Evolutionary conservation across 495 filamentous ascomycete species (phyloP).

Genomic region (Hypoxylon rickii): DNA sequence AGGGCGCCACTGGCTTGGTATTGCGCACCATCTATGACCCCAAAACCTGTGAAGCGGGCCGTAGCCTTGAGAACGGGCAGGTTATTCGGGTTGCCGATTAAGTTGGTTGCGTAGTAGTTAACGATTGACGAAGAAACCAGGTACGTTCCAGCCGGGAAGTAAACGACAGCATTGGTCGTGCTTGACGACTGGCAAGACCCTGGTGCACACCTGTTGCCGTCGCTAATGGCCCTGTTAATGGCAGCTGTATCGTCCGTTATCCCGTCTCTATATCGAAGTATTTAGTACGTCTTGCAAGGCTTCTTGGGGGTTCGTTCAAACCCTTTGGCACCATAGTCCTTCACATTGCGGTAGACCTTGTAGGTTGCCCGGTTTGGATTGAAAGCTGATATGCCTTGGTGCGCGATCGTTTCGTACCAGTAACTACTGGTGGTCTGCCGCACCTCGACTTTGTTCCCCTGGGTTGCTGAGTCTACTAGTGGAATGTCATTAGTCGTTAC

Average conservation of each 20-base stretch:
- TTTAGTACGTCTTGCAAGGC: conserved; percentile 9
- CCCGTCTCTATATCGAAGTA: conserved; percentile 55
- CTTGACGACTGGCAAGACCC: conserved; percentile 77
- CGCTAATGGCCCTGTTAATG: conserved; percentile 79
- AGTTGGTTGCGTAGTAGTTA: conserved; percentile 66
- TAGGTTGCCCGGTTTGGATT: conserved; percentile 44
- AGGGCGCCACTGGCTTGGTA: conserved; percentile 38
- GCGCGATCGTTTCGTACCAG: conserved; percentile 54
- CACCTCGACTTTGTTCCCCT: conserved; percentile 12
- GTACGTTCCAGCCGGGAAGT: conserved; percentile 80
- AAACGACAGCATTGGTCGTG: conserved; percentile 70
- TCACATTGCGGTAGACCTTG: conserved; percentile 62
- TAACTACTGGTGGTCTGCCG: conserved; percentile 33
- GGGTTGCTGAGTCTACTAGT: not conserved
- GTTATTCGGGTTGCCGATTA: conserved; percentile 72
- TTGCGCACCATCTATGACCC: conserved; percentile 66
- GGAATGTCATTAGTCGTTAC: conserved; percentile 7
- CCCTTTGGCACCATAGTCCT: conserved; percentile 59
- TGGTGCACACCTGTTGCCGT: conserved; percentile 73
- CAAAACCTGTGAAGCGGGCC: conserved; percentile 59
- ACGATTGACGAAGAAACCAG: conserved; percentile 66
- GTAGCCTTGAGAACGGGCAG: conserved; percentile 68
- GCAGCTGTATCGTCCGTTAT: conserved; percentile 81
- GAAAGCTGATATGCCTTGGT: conserved; percentile 53
- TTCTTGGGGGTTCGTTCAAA: conserved; percentile 24